Percentiles rank a stretch among this genome's conserved stretches.
Conservation (phyloP, 768 basidiomycete species). For the Termitomyces bulborhizus region DNA sequence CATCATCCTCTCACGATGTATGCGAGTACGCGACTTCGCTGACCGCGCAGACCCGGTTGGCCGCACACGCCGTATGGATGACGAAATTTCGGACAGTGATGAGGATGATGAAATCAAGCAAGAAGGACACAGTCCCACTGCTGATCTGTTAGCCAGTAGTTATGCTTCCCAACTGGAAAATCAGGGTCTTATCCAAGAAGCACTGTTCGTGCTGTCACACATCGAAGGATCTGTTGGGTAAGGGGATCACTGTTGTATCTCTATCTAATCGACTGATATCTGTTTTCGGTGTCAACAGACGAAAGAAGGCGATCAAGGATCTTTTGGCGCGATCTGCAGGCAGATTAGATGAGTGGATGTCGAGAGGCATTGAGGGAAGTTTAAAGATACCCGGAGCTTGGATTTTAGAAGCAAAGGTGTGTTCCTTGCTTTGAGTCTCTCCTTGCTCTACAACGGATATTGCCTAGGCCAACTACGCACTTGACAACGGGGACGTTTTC, state of each 20-base stretch:
- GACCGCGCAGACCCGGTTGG: conserved; percentile 58
- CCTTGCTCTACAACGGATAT: background rate
- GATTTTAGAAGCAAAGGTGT: conserved; percentile 87
- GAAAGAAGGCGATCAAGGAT: conserved; percentile 78
- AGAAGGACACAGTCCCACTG: conserved; percentile 59
- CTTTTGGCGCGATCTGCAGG: conserved; percentile 66
- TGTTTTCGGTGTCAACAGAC: conserved; percentile 36
- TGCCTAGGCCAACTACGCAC: conserved; percentile 58
- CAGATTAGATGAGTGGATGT: conserved; percentile 67
- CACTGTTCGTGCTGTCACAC: conserved; percentile 85
- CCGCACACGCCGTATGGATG: conserved; percentile 22
- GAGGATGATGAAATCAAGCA: conserved; percentile 39
- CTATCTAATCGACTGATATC: conserved; percentile 3
- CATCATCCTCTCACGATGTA: conserved; percentile 75
- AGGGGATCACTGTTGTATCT: conserved; percentile 22
- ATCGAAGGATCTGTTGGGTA: conserved; percentile 78
- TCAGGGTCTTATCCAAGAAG: conserved; percentile 76
- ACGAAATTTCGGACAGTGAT: conserved; percentile 18
- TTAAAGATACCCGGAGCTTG: conserved; percentile 79
- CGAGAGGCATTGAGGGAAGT: conserved; percentile 64
- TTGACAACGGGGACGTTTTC: conserved; percentile 55
- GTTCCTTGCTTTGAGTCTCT: conserved; percentile 1
- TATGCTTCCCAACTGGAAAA: conserved; percentile 88
- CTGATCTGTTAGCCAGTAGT: conserved; percentile 74
- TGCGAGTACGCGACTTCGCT: conserved; percentile 81